phyloP scores from a whole-genome alignment of 148 eudicot genomes.

The Rhododendron ferrugineum region DNA sequence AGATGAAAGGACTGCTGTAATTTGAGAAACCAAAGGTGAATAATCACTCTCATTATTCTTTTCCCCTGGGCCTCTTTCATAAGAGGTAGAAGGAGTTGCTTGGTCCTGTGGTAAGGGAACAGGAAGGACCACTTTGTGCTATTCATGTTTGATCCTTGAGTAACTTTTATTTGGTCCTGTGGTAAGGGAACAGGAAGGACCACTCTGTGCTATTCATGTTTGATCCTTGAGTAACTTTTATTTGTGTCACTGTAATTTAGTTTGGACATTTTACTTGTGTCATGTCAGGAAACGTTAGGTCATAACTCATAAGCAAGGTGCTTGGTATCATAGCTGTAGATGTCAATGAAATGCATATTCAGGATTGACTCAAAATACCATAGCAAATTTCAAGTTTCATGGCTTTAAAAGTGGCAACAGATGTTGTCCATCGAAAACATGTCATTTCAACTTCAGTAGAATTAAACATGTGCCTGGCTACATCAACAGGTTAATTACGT shows the following conservation, averaged over 20 bases:
- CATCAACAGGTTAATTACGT: neutral
- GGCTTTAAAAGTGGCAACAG: neutral
- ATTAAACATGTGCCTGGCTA: neutral
- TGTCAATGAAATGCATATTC: neutral
- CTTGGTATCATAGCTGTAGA: neutral
- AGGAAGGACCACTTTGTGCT: neutral
- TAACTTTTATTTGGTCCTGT: neutral
- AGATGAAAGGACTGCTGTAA: neutral
- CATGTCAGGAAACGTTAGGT: neutral
- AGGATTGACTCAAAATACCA: neutral
- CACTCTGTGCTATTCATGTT: neutral
- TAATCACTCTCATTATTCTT: neutral
- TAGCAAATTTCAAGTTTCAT: neutral
- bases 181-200: constrained; percentile 1
- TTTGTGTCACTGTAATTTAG: neutral
- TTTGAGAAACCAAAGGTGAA: neutral
- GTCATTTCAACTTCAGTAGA: neutral
- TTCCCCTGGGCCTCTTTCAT: neutral
- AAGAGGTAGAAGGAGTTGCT: neutral
- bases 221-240: neutral
- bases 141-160: neutral
- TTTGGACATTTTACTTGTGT: neutral
- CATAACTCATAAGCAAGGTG: neutral
- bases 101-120: neutral
- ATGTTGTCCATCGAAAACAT: neutral